Evolutionary conservation across 2,329 filamentous ascomycete genomes (phyloP).

Genomic region (Nannizziopsis barbatae): DNA sequence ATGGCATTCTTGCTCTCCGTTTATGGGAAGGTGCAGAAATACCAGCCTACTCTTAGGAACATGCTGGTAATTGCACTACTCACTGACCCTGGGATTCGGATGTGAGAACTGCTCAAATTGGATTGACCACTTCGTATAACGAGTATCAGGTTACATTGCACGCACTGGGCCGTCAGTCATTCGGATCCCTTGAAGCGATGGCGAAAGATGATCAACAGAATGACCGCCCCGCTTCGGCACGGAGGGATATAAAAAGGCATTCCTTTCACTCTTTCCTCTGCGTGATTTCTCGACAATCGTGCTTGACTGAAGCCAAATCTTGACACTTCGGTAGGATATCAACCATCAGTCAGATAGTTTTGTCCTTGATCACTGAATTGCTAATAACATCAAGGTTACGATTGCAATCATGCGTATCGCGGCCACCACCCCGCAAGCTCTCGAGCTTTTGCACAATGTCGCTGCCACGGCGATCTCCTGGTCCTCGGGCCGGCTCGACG

Average conservation of each 20-base stretch:
- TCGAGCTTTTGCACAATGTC: conserved; percentile 13
- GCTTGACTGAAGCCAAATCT: too few relatives aligned
- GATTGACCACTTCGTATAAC: background rate
- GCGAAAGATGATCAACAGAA: too few relatives aligned
- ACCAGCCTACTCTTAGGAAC: background rate
- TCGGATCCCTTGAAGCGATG: too few relatives aligned
- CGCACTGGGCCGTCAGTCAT: too few relatives aligned
- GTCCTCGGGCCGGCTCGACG: conserved; percentile 13
- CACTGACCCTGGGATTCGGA: too few relatives aligned
- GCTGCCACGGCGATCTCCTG: conserved; percentile 16
- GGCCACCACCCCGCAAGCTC: conserved; percentile 7
- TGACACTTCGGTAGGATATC: too few relatives aligned
- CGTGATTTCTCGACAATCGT: too few relatives aligned
- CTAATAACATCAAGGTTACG: background rate
- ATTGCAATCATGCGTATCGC: conserved; percentile 23
- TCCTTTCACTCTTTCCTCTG: too few relatives aligned
- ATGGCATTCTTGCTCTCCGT: too few relatives aligned
- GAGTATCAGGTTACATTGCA: background rate
- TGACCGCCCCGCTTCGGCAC: too few relatives aligned
- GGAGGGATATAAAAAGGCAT: too few relatives aligned
- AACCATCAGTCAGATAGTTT: background rate
- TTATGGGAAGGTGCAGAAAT: background rate
- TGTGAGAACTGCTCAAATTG: too few relatives aligned
- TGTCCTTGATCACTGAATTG: background rate
- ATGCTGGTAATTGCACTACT: background rate